Conservation (phyloP, 768 basidiomycete genomes). For the Calvatia gigantea region DNA sequence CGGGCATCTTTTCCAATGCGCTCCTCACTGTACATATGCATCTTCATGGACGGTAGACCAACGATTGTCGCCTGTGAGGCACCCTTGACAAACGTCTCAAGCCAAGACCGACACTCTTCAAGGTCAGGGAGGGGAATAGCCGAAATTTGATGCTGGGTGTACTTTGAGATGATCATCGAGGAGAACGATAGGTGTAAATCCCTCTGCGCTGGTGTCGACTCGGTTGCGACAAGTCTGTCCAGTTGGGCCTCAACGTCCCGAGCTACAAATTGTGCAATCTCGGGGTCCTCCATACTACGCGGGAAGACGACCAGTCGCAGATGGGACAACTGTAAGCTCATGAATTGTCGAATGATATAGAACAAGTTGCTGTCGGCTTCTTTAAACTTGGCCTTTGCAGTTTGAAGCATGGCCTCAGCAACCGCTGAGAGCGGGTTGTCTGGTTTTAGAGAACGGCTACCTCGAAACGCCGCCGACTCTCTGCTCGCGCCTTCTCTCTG, state of each 20-base stretch:
- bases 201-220: conserved; percentile 48
- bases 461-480: conserved; percentile 75
- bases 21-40: conserved; percentile 78
- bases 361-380: conserved; percentile 60
- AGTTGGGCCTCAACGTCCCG: conserved; percentile 67
- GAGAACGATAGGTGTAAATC: conserved; percentile 72
- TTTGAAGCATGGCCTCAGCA: conserved; percentile 80
- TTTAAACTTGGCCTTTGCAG: conserved; percentile 67
- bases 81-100: conserved; percentile 55
- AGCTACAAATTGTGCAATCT: conserved; percentile 74
- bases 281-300: conserved; percentile 72
- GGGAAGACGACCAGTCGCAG: conserved; percentile 76
- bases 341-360: conserved; percentile 65
- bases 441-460: conserved; percentile 67
- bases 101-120: conserved; percentile 51
- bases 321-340: conserved; percentile 63
- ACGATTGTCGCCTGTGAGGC: conserved; percentile 73
- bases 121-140: conserved; percentile 25
- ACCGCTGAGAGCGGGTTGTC: conserved; percentile 81
- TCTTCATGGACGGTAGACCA: conserved; percentile 77
- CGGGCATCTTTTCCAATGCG: conserved; percentile 32
- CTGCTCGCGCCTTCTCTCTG: conserved; percentile 75
- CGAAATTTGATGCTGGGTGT: conserved; percentile 54
- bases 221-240: conserved; percentile 56
- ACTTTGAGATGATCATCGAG: conserved; percentile 73